phyloP scores from a whole-genome alignment of 371 early-diverging fungal genomes.

The Rhizomucor pusillus region DNA sequence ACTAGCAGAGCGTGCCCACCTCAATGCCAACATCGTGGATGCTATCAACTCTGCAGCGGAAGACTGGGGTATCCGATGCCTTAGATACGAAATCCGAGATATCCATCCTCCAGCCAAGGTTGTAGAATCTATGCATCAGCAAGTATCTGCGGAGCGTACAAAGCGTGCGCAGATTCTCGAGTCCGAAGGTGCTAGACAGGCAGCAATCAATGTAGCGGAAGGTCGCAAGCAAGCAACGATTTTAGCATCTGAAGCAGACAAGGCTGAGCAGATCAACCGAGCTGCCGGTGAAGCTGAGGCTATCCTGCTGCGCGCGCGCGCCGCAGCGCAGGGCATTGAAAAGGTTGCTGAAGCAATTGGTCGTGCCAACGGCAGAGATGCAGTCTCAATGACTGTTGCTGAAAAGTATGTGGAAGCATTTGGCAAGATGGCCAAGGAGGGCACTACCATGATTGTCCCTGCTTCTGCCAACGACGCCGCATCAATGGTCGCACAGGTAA shows the following conservation, averaged over 20 bases:
- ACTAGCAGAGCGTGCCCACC: slow-evolving; percentile 88
- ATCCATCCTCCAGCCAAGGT: slow-evolving; percentile 97
- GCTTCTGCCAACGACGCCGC: slow-evolving; percentile 80
- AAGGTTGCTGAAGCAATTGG: slow-evolving; percentile 79
- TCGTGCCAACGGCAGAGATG: slow-evolving; percentile 71
- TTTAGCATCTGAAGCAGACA: slow-evolving; percentile 92
- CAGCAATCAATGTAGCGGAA: slow-evolving; percentile 97
- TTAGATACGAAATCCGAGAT: slow-evolving; percentile 93
- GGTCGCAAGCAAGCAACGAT: slow-evolving; percentile 92
- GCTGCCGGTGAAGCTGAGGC: slow-evolving; percentile 90
- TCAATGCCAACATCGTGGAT: slow-evolving; percentile 92
- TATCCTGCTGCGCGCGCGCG: slow-evolving; percentile 81
- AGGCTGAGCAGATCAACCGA: slow-evolving; percentile 85
- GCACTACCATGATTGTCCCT: slow-evolving; percentile 92
- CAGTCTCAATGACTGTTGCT: slow-evolving; percentile 92
- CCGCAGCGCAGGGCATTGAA: slow-evolving; percentile 81
- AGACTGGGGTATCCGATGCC: slow-evolving; percentile 95
- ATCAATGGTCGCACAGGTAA: slow-evolving; percentile 81
- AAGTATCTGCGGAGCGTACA: slow-evolving; percentile 94
- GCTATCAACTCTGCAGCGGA: slow-evolving; percentile 93
- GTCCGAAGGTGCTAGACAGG: slow-evolving; percentile 92
- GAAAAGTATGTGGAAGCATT: slow-evolving; percentile 97
- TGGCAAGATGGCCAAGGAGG: slow-evolving; percentile 88
- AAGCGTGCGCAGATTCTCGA: slow-evolving; percentile 97
- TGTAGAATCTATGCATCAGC: slow-evolving; percentile 96